Evolutionary conservation across 1,139 yeast species (phyloP).

Genomic region (Diutina pseudorugosa): DNA sequence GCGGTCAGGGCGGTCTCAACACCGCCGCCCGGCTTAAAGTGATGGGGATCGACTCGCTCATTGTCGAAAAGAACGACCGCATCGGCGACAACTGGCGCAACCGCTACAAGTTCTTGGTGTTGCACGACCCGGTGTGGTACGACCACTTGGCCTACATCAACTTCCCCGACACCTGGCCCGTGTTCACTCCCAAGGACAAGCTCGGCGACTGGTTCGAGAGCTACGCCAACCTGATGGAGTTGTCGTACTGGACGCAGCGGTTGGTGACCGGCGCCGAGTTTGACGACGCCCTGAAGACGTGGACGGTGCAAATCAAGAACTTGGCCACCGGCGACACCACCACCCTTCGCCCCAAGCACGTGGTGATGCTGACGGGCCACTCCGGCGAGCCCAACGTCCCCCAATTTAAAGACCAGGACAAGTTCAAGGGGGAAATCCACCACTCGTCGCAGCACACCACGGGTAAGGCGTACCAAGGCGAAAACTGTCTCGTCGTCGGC

Average conservation of each 20-base stretch:
- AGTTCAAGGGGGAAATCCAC: constrained; percentile 24
- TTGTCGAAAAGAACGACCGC: constrained; percentile 21
- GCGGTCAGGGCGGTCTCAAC: constrained; percentile 32
- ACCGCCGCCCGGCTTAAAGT: constrained; percentile 28
- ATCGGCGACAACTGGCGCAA: constrained; percentile 36
- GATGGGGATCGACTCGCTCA: constrained; percentile 23
- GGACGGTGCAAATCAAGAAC: constrained; percentile 19
- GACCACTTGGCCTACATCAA: constrained; percentile 26
- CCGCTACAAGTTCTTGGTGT: constrained; percentile 27
- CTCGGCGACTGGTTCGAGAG: constrained; percentile 28
- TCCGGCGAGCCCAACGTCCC: constrained; percentile 32
- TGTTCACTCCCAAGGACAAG: constrained; percentile 30
- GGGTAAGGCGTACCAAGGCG: constrained; percentile 24
- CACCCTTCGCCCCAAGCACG: constrained; percentile 16
- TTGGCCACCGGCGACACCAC: constrained; percentile 10
- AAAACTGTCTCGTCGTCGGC: constrained; percentile 30
- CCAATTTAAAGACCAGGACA: constrained; percentile 20
- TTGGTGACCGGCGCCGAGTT: constrained; percentile 19
- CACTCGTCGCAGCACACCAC: constrained; percentile 28
- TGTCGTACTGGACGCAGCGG: constrained; percentile 23
- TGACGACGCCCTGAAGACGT: constrained; percentile 14
- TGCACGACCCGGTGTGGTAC: constrained; percentile 33
- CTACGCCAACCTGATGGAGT: constrained; percentile 25
- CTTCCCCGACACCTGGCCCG: constrained; percentile 29
- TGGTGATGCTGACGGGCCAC: constrained; percentile 30